Conservation (phyloP, 2,329 filamentous ascomycete species). For the Fusarium pseudograminearum region DNA sequence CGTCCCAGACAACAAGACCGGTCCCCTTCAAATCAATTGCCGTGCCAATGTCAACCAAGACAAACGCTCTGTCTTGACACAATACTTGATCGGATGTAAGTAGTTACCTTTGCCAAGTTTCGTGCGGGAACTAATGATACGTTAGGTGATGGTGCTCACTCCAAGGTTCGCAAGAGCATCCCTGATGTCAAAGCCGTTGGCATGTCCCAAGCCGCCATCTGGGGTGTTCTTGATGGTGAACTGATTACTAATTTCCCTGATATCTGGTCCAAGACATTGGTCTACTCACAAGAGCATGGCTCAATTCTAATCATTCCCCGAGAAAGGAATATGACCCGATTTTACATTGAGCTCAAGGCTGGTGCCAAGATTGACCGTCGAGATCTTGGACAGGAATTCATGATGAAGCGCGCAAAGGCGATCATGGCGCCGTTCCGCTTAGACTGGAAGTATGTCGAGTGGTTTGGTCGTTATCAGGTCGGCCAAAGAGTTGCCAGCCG, state of each 20-base stretch:
- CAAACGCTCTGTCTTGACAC: slow-evolving; percentile 63
- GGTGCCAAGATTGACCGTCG: slow-evolving; percentile 56
- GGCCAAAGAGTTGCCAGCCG: slow-evolving; percentile 77
- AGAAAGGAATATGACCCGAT: slow-evolving; percentile 77
- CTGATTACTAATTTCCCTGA: slow-evolving; percentile 80
- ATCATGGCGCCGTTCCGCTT: slow-evolving; percentile 70
- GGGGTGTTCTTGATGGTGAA: slow-evolving; percentile 79
- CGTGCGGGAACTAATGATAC: slow-evolving; percentile 16
- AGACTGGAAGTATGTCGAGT: slow-evolving; percentile 71
- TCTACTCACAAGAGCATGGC: slow-evolving; percentile 74
- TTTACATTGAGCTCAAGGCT: slow-evolving; percentile 69
- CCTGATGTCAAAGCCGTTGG: slow-evolving; percentile 66
- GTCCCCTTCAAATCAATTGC: slow-evolving; percentile 64
- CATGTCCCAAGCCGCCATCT: slow-evolving; percentile 66
- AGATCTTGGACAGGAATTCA: slow-evolving; percentile 70
- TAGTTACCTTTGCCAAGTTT: slow-evolving; percentile 1
- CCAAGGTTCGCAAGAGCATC: slow-evolving; percentile 75
- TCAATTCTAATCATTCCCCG: slow-evolving; percentile 80
- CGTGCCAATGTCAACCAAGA: slow-evolving; percentile 65
- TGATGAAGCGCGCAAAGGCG: slow-evolving; percentile 74
- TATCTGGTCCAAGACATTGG: slow-evolving; percentile 78
- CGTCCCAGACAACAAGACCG: slow-evolving; percentile 57
- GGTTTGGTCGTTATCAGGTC: slow-evolving; percentile 80
- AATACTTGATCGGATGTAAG: slow-evolving; percentile 76
- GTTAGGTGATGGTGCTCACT: slow-evolving; percentile 76